Percentiles rank a stretch among this genome's conserved stretches.
Evolutionary conservation across 257 asterid genomes (phyloP).

Genomic region (Datura wrightii): DNA sequence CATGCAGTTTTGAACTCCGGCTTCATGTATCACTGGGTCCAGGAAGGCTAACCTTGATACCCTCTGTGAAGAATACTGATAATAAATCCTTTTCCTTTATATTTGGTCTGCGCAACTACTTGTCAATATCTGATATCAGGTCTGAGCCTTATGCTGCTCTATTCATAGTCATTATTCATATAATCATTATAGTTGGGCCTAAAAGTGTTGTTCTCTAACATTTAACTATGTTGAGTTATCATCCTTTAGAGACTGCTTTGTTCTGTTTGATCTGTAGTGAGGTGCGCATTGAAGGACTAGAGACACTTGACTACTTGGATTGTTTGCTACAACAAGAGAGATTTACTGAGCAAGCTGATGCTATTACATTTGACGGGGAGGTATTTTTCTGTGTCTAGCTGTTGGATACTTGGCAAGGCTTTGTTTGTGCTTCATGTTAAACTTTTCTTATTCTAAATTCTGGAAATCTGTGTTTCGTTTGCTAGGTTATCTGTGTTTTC

Average conservation of each 20-base stretch:
- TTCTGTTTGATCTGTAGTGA: constrained; percentile 55
- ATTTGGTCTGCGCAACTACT: constrained; percentile 66
- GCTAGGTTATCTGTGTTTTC: constrained; percentile 16
- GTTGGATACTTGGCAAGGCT: background rate
- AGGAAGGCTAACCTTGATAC: constrained; percentile 66
- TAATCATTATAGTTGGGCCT: background rate
- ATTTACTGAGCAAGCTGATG: constrained; percentile 83
- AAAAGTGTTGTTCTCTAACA: background rate
- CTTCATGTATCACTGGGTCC: constrained; percentile 64
- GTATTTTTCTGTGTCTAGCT: constrained; percentile 36
- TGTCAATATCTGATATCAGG: constrained; percentile 80
- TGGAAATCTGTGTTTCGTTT: background rate
- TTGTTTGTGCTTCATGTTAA: constrained; percentile 4
- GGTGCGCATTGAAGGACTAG: constrained; percentile 89
- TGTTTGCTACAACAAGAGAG: constrained; percentile 62
- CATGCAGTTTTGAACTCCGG: constrained; percentile 78
- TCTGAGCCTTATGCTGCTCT: constrained; percentile 42
- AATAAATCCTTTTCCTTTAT: constrained; percentile 69
- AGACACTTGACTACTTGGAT: constrained; percentile 79
- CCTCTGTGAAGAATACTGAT: constrained; percentile 71
- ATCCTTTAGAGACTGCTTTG: no score
- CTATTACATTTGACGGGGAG: constrained; percentile 83
- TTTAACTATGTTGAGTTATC: background rate
- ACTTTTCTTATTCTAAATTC: background rate
- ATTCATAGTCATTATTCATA: background rate